Conservation (phyloP, 805 yeast species). For the Kazachstania kunashirensis region DNA sequence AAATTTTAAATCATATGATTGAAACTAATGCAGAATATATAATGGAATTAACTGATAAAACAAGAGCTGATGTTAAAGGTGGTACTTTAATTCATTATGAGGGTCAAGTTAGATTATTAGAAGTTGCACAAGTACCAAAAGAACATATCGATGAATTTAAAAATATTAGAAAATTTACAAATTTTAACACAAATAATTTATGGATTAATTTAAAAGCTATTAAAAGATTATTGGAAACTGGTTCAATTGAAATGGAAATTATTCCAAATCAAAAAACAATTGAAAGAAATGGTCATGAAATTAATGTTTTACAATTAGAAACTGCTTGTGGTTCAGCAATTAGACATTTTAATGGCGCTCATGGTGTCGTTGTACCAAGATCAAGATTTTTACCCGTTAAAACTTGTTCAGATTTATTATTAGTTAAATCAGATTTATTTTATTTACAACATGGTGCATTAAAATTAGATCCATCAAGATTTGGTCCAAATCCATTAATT, state of each 20-base stretch:
- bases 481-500: constrained; percentile 85
- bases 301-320: constrained; percentile 87
- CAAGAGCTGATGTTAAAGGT: constrained; percentile 98
- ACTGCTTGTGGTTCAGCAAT: constrained; percentile 99
- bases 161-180: constrained; percentile 93
- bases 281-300: constrained; percentile 62
- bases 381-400: constrained; percentile 96
- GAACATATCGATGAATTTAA: constrained; percentile 97
- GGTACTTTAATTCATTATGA: constrained; percentile 96
- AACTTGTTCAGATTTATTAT: constrained; percentile 87
- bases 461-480: constrained; percentile 72
- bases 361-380: constrained; percentile 97
- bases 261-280: constrained; percentile 90
- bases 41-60: constrained; percentile 97
- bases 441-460: constrained; percentile 85
- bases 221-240: constrained; percentile 79
- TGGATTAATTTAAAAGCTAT: constrained; percentile 95
- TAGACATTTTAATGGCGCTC: constrained; percentile 88
- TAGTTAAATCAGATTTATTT: constrained; percentile 93
- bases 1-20: constrained; percentile 85
- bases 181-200: constrained; percentile 95
- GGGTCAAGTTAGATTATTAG: constrained; percentile 87
- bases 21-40: constrained; percentile 87
- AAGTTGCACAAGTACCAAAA: constrained; percentile 90
- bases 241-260: constrained; percentile 80